A percentile compares a stretch with the other conserved stretches of the same genome.
These are phyloP conservation scores for Suhomyces wounanorum DNA, from an alignment of 1,139 yeast genomes.

Conservation along the genomic window DNA sequence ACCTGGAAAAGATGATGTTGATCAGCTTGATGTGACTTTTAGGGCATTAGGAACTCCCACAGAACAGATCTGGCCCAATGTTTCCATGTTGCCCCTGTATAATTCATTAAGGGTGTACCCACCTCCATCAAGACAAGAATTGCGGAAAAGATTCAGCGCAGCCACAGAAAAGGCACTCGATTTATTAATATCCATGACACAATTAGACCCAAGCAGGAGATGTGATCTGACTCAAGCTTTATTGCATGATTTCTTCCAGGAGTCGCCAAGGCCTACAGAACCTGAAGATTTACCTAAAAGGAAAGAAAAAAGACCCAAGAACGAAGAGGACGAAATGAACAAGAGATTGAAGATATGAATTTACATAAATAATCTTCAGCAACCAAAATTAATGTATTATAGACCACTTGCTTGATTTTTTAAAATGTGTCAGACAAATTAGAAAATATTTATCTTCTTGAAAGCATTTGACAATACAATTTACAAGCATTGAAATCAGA, in stretches of 20 bases:
- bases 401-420: too few relatives aligned
- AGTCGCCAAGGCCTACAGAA: slow-evolving; percentile 73
- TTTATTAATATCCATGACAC: slow-evolving; percentile 70
- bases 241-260: slow-evolving; percentile 67
- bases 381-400: too few relatives aligned
- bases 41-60: slow-evolving; percentile 96
- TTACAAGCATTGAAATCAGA: too few relatives aligned
- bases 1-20: slow-evolving; percentile 88
- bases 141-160: slow-evolving; percentile 83
- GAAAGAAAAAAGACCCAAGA: slow-evolving; percentile 24
- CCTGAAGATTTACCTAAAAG: slow-evolving; percentile 69
- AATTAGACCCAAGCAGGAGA: slow-evolving; percentile 76
- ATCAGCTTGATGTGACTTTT: slow-evolving; percentile 88
- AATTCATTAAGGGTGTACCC: slow-evolving; percentile 75
- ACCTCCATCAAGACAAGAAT: slow-evolving; percentile 78
- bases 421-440: too few relatives aligned
- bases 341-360: slow-evolving; percentile 13
- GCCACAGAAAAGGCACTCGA: slow-evolving; percentile 88
- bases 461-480: too few relatives aligned
- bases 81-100: slow-evolving; percentile 74
- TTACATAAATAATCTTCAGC: neutral
- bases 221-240: slow-evolving; percentile 69
- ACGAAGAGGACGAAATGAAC: slow-evolving; percentile 18
- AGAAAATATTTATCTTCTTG: too few relatives aligned
- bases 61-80: slow-evolving; percentile 90